A percentile compares a stretch with the other conserved stretches of the same genome.
Conservation (phyloP, 2,329 filamentous ascomycete genomes). For the Talaromyces amestolkiae region DNA sequence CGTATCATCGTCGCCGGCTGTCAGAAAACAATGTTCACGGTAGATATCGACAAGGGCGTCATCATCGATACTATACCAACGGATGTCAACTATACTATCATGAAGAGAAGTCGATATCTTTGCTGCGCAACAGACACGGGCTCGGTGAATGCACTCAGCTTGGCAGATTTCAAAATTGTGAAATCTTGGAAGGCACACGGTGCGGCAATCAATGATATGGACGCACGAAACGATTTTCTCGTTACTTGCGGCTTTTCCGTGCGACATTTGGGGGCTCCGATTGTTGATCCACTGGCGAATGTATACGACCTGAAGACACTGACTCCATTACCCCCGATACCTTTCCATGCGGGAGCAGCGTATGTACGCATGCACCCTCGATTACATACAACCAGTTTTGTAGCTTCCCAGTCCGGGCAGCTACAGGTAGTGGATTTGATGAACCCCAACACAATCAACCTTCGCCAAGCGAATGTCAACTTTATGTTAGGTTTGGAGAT, state of each 20-base stretch:
- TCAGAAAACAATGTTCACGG: slow-evolving; percentile 79
- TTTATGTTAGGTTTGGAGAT: slow-evolving; percentile 81
- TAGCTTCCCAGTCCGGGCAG: slow-evolving; percentile 86
- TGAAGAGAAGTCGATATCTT: slow-evolving; percentile 85
- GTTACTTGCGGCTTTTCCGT: slow-evolving; percentile 93
- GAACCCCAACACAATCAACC: slow-evolving; percentile 83
- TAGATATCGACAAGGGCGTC: slow-evolving; percentile 69
- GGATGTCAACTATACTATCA: slow-evolving; percentile 78
- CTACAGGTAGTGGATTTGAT: slow-evolving; percentile 95
- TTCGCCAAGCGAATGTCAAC: slow-evolving; percentile 76
- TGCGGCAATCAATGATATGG: slow-evolving; percentile 91
- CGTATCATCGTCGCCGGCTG: slow-evolving; percentile 83
- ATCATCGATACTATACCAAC: slow-evolving; percentile 70
- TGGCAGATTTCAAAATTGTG: slow-evolving; percentile 70
- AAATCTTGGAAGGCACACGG: slow-evolving; percentile 90
- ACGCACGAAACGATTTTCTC: slow-evolving; percentile 90
- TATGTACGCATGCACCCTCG: slow-evolving; percentile 96
- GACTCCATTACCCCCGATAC: slow-evolving; percentile 81
- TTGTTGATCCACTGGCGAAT: slow-evolving; percentile 89
- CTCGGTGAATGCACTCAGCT: slow-evolving; percentile 80
- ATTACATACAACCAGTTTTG: slow-evolving; percentile 90
- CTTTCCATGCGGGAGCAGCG: slow-evolving; percentile 86
- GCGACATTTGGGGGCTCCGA: slow-evolving; percentile 72
- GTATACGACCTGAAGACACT: slow-evolving; percentile 94
- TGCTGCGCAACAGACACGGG: slow-evolving; percentile 85